Base-by-base conservation (phyloP, 2,329 filamentous ascomycete species). In the Aspergillus sp. region DNA sequence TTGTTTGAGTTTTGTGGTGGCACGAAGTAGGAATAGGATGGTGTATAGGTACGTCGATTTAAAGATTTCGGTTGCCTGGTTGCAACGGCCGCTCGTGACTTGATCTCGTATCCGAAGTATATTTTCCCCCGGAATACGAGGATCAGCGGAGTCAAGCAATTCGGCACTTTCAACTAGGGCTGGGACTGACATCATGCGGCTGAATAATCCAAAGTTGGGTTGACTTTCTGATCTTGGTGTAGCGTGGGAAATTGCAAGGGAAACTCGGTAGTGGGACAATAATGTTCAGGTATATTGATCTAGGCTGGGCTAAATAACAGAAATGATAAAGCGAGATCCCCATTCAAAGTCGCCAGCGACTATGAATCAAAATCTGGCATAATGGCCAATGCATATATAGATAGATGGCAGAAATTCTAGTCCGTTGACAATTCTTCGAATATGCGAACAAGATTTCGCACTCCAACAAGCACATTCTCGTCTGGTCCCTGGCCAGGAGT, bases 401-500 rank as follows among this genome's bases (percentile, higher is more conserved):
- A 59, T 58, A 44, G 33, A 49, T 54, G 44, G 21, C 55, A 33
- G n/a, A 55, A 41, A 43, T 52, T 33, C 56, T 58, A 70, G 31
- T 62, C 63, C 33, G 58, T 64, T 21, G 81, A 76, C 70, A 96
- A 75, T 55, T 89, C 82, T 57, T 86, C 82, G 66, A 98, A 87
- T 31, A 97, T 87, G 59, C 81, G 80, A 52, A 84, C 80, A 39
- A 93, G 78, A 70, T 83, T 93, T 69, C 86, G 81, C 61, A 97
- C 85, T 0, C 93, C 93, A 37, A 79, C 79, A 33, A 97, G 79
- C 14, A 84, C 79, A 69, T 98, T 98, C 75, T 96, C 88, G 72
- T 99, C 95, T 0, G 90, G 88, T 0, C 93, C 93, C 67, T 89
- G 77, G 1, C 91, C 91, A 0, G 90, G 89, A 1, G 86, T 89